Evolutionary conservation across 2,329 filamentous ascomycete genomes (phyloP), one percentile per base, ranked within the genome.

Genomic region (Achaetomium macrosporum): DNA sequence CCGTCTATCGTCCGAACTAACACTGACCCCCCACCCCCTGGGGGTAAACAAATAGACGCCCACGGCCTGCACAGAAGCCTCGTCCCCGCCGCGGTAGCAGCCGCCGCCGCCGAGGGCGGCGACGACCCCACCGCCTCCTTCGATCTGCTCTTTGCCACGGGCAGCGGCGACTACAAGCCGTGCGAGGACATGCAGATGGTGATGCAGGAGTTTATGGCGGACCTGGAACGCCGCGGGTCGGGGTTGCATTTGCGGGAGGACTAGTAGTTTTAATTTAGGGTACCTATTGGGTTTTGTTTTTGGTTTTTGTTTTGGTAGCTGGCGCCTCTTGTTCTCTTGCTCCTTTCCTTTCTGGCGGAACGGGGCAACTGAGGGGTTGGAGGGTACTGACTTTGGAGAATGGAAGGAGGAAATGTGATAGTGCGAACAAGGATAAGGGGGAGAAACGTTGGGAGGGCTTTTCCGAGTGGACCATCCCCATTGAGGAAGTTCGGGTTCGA

Each of bases 191-290:
- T 47, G 44, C 42, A 54, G 47, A 43, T 44, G 52, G 16, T 54
- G 39, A 31, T 55, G 53, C 48, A 39, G 20, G 48, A 55, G 53
- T 51, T 55, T 35, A 15, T 47, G 11, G 45, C 53, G 11, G 53
- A 51, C 16, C 35, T 43, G 8, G 42, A 39, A 37, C 33, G 48
- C 15, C 35, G 48, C 20, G 36, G 43, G 11, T 15, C 25, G 1
- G 42, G 39, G 17, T 2, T 47, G 29, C 47, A 47, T 39, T 8
- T 54, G 16, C 6, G 52, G 37, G 47, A 35, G 11, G 20, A 39
- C 15, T 41, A n/a, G 16, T 37, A n/a, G n/a, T n/a, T n/a, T n/a
- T n/a, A n/a, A n/a, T n/a, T n/a, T n/a, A n/a, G n/a, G n/a, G n/a
- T n/a, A n/a, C n/a, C n/a, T n/a, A n/a, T n/a, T n/a, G n/a, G n/a